Conservation (phyloP, 805 yeast species). For the Cyberlindnera nakhonratchasimensis region DNA sequence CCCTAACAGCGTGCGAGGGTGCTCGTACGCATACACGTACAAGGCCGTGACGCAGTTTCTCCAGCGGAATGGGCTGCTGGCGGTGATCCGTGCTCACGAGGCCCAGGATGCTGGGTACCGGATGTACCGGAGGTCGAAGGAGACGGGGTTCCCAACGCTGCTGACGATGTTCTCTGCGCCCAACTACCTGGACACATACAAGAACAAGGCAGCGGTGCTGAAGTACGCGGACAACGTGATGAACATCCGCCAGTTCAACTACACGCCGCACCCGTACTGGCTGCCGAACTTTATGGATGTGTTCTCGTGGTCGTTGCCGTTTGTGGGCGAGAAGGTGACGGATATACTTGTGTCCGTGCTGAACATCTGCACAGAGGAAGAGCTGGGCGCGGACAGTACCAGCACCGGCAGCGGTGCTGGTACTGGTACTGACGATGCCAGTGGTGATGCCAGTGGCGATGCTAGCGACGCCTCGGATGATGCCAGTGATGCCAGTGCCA, state of each 20-base stretch:
- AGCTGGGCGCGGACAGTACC: slow-evolving; percentile 76
- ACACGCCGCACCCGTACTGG: slow-evolving; percentile 95
- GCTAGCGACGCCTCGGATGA: background rate
- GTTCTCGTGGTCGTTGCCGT: slow-evolving; percentile 95
- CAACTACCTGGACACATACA: slow-evolving; percentile 86
- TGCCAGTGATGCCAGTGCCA: slow-evolving; percentile 28
- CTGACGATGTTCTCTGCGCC: slow-evolving; percentile 95
- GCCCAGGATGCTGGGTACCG: slow-evolving; percentile 97
- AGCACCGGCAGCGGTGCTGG: too few species aligned
- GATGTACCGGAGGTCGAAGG: slow-evolving; percentile 82
- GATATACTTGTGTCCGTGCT: slow-evolving; percentile 88
- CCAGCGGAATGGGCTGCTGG: slow-evolving; percentile 70
- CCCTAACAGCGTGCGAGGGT: slow-evolving; percentile 79
- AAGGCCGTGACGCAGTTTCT: slow-evolving; percentile 71
- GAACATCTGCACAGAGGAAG: slow-evolving; percentile 94
- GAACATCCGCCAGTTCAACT: slow-evolving; percentile 93
- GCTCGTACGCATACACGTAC: slow-evolving; percentile 87
- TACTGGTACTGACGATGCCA: background rate
- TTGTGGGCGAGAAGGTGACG: slow-evolving; percentile 93
- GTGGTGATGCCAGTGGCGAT: background rate
- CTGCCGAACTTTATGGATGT: slow-evolving; percentile 96
- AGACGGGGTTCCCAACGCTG: slow-evolving; percentile 85
- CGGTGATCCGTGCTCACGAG: slow-evolving; percentile 94
- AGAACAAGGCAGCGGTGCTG: slow-evolving; percentile 92
- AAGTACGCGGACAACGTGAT: slow-evolving; percentile 88